Evolutionary conservation across 208 protist genomes (phyloP).

Genomic region (Histomonas meleagridis): DNA sequence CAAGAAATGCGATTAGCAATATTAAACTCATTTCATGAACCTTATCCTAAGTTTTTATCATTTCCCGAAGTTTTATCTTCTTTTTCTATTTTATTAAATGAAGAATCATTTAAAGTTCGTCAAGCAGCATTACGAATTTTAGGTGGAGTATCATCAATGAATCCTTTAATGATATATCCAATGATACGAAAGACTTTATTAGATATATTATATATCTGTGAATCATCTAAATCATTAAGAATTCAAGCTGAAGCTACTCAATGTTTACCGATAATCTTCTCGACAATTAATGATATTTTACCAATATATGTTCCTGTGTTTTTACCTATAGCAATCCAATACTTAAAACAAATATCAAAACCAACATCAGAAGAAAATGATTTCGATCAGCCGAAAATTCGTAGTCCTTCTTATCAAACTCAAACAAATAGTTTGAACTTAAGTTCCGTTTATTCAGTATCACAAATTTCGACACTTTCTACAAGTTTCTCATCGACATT

Average conservation of each 20-base stretch:
- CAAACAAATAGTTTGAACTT: no score
- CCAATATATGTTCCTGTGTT: neutral
- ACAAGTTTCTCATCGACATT: neutral
- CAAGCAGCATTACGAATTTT: neutral
- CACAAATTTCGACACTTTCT: neutral
- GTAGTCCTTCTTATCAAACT: neutral
- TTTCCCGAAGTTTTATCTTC: neutral
- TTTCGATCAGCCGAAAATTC: neutral
- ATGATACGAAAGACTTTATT: neutral
- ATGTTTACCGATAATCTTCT: constrained; percentile 26
- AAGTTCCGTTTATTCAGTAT: no score
- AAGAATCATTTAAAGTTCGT: neutral
- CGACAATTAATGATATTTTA: neutral
- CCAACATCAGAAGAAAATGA: neutral
- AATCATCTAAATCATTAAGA: neutral
- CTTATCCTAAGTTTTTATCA: neutral
- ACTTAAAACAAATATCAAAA: neutral
- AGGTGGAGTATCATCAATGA: neutral
- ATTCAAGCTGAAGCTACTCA: neutral
- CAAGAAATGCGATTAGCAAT: neutral
- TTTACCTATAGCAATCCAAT: neutral
- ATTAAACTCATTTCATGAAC: neutral
- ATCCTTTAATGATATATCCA: constrained; percentile 32
- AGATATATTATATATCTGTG: neutral
- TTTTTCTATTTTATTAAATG: neutral